These are phyloP conservation scores for Penicillium thymicola DNA, from an alignment of 2,329 filamentous ascomycete genomes.

Conservation along the genomic window DNA sequence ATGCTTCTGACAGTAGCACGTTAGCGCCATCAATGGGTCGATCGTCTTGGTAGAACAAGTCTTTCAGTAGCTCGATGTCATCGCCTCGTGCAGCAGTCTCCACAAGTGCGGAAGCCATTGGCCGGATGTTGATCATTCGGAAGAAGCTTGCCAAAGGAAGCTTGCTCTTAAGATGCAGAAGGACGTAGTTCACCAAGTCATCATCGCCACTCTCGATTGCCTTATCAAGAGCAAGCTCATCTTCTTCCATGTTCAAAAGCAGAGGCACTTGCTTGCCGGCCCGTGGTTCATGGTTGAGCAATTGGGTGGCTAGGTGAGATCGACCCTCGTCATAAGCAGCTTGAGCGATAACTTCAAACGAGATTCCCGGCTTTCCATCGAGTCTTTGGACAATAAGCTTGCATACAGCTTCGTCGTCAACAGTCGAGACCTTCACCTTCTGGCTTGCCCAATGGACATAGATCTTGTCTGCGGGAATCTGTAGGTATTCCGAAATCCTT, in stretches of 20 bases:
- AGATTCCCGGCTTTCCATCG: constrained; percentile 84
- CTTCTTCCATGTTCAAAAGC: constrained; percentile 90
- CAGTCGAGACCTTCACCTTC: constrained; percentile 80
- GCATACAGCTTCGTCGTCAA: constrained; percentile 85
- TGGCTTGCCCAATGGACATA: constrained; percentile 97
- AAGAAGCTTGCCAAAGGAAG: constrained; percentile 89
- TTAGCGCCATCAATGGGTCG: constrained; percentile 82
- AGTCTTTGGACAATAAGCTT: constrained; percentile 81
- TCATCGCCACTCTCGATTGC: constrained; percentile 94
- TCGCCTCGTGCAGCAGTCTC: constrained; percentile 79
- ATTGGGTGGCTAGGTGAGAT: constrained; percentile 78
- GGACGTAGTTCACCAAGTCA: constrained; percentile 84
- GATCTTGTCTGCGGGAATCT: constrained; percentile 80
- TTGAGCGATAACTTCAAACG: constrained; percentile 89
- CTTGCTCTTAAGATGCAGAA: constrained; percentile 85
- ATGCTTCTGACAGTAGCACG: constrained; percentile 79
- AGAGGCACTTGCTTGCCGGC: constrained; percentile 95
- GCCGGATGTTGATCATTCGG: constrained; percentile 79
- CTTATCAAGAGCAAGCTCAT: constrained; percentile 91
- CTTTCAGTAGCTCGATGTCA: constrained; percentile 80
- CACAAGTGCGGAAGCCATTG: constrained; percentile 82
- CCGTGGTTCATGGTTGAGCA: constrained; percentile 89
- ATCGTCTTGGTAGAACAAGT: constrained; percentile 97
- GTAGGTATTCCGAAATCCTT: constrained; percentile 81
- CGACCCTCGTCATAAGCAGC: constrained; percentile 94